Base-by-base conservation (phyloP, 495 filamentous ascomycete genomes). In the Parathielavia hyrcaniae region DNA sequence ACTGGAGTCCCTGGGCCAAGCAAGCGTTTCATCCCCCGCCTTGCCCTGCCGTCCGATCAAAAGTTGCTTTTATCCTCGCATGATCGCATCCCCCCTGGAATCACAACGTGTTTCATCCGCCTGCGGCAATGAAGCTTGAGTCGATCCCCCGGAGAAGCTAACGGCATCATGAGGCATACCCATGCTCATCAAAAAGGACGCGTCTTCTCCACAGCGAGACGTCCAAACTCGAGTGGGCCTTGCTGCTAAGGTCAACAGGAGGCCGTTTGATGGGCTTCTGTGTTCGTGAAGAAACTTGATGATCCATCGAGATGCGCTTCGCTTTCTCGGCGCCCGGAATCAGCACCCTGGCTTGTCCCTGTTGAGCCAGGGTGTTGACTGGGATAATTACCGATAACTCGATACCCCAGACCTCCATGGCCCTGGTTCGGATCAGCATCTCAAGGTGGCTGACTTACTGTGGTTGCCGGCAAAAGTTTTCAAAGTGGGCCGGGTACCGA, bases 11-110 rank as follows among this genome's bases (percentile, higher is more conserved):
- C 32, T 35, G 19, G n/a, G 6, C 11, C 35, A 30, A 40, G 32
- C 48, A 19, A 23, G 52, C 17, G 59, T 62, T 62, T 62, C 60
- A 62, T 62, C 22, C 38, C 47, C 38, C 26, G 46, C 38, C 23
- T 30, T 44, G 7, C 16, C 40, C 26, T 50, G 50, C 53, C 10
- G 45, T 45, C 43, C n/a, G 49, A 57, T 53, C 12, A 40, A 53
- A 53, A 53, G 26, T 3, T 57, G 49, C 44, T 53, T 45, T 14
- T 22, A 49, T 62, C n/a, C 58, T 62, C 50, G 55, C 55, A 58
- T 62, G n/a, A n/a, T n/a, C n/a, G n/a, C n/a, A n/a, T n/a, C n/a
- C 20, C 36, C 23, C 35, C 45, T 54, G 54, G 55, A 55, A 58
- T 36, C 47, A 45, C 60, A 44, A 46, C 38, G 49, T 11, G 60